phyloP scores from a whole-genome alignment of 345 rosid species.

The Acer negundo region DNA sequence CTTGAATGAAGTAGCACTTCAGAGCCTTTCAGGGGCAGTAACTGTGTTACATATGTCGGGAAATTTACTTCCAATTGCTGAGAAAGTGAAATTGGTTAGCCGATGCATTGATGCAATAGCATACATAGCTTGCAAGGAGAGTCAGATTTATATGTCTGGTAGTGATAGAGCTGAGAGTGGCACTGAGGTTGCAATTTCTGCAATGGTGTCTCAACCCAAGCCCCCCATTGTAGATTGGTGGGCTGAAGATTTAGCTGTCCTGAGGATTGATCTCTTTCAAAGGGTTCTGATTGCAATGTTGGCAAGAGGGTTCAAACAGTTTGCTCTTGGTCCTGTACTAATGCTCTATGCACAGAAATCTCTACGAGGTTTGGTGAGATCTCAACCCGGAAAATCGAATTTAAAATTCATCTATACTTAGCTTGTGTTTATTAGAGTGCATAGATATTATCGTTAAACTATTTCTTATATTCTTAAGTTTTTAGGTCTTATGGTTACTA shows the following conservation, averaged over 20 bases:
- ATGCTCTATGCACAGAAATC: slow-evolving; percentile 96
- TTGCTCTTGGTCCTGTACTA: slow-evolving; percentile 84
- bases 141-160: slow-evolving; percentile 46
- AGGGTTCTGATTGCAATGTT: slow-evolving; percentile 81
- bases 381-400: slow-evolving; percentile 22
- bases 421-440: too few relatives aligned
- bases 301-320: slow-evolving; percentile 83
- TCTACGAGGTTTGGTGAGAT: slow-evolving; percentile 94
- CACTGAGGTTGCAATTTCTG: slow-evolving; percentile 33
- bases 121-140: slow-evolving; percentile 72
- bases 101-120: slow-evolving; percentile 84
- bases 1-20: slow-evolving; percentile 74
- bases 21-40: slow-evolving; percentile 70
- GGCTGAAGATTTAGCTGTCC: slow-evolving; percentile 85
- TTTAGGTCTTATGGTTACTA: too few relatives aligned
- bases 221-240: slow-evolving; percentile 79
- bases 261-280: slow-evolving; percentile 81
- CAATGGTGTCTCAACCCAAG: slow-evolving; percentile 37
- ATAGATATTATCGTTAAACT: too few relatives aligned
- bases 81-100: slow-evolving; percentile 75
- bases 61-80: slow-evolving; percentile 58
- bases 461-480: too few relatives aligned
- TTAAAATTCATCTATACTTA: background rate
- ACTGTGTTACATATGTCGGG: slow-evolving; percentile 62
- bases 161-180: slow-evolving; percentile 52